Base-by-base conservation (phyloP, 129 eudicot species). In the Escallonia herrerae region DNA sequence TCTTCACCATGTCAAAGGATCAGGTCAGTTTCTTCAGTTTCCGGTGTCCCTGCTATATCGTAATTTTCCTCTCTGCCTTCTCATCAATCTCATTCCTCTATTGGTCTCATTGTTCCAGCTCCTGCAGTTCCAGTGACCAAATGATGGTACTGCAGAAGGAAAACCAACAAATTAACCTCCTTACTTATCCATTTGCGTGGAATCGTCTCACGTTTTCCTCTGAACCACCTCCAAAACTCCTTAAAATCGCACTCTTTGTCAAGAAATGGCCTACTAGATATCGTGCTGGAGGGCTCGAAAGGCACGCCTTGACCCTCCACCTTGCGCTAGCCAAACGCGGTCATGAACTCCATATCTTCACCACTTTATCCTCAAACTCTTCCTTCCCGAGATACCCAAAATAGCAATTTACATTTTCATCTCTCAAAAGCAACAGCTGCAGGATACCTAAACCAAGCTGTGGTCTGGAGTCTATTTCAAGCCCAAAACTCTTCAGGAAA, bases 161-260 rank as follows among this genome's bases (percentile, higher is more conserved):
- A 15, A 71, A 64, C 14, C 75, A 33, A 71, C 73, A 72, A 15
- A 52, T 62, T 10, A 71, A 84, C 63, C 86, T 84, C 40, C 75
- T 88, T 8, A 55, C 61, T 2, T 82, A 46, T 67, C 81, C 80
- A 38, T 60, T 63, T 3, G 81, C 96, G 0, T 88, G 89, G 96
- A 88, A 88, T 68, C 79, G 60, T 15, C 91, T 88, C 12, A 47
- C 69, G 3, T 88, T 84, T 63, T 62, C 89, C 4, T 70, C 84
- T 7, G 58, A 58, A 50, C 85, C 86, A 37, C 86, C 96, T 15
- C 77, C 61, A 12, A 66, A 68, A 51, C 71, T 80, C 58, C 93
- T 88, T 63, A 88, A 88, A 55, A 77, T 88, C 1, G 96, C 96
- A 15, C 83, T 88, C 37, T 88, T 88, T 56, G 91, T 88, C 75